Evolutionary conservation across 257 asterid genomes (phyloP).

Genomic region (Sherardia arvensis): DNA sequence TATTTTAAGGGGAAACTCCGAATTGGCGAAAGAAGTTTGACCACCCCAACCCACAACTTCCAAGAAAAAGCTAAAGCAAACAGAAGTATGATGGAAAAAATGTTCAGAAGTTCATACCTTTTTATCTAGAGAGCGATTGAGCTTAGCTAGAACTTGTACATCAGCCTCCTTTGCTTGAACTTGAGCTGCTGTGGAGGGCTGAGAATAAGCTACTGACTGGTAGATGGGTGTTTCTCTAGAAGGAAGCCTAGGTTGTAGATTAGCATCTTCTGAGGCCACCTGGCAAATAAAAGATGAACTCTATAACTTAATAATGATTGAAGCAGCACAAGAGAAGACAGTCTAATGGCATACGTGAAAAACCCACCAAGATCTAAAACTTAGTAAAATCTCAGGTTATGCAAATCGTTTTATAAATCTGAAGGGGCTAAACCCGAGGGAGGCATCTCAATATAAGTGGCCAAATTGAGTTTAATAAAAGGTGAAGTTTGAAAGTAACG

Average conservation of each 20-base stretch:
- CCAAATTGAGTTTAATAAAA: neutral
- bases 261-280: conserved; percentile 43
- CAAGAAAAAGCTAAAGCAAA: neutral
- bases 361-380: neutral
- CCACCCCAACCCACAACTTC: neutral
- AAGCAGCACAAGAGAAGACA: neutral
- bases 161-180: conserved; percentile 90
- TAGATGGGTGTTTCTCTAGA: conserved; percentile 26
- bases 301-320: neutral
- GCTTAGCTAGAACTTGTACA: conserved; percentile 67
- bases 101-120: conserved; percentile 38
- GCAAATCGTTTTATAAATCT: neutral
- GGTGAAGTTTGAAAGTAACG: neutral
- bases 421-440: neutral
- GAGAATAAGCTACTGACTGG: conserved; percentile 37
- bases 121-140: conserved; percentile 81
- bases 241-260: conserved; percentile 28
- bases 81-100: neutral
- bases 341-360: neutral
- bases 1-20: neutral
- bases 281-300: conserved; percentile 14
- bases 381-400: neutral
- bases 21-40: neutral
- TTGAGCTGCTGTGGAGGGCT: conserved; percentile 33
- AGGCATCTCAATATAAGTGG: neutral